Evolutionary conservation across 2,329 filamentous ascomycete genomes (phyloP).

Genomic region (Arthrobotrys sphaeroides): DNA sequence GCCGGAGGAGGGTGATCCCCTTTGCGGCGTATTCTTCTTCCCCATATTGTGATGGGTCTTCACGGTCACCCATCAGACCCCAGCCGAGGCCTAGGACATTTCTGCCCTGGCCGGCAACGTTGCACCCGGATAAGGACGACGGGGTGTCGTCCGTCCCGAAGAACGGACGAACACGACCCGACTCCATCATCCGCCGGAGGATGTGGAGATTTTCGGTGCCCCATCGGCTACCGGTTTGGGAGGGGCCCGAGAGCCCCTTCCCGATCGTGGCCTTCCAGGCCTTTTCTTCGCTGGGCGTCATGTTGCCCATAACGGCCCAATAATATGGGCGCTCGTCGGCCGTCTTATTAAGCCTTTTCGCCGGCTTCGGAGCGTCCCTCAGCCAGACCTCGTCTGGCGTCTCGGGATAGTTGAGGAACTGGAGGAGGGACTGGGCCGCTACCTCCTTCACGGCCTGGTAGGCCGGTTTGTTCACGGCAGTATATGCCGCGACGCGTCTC

Average conservation of each 20-base stretch:
- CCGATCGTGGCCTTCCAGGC: constrained; percentile 4
- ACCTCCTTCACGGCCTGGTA: neutral
- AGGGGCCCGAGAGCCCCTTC: neutral
- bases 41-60: constrained; percentile 12
- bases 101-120: neutral
- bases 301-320: neutral
- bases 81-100: neutral
- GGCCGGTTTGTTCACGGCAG: neutral
- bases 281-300: neutral
- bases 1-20: constrained; percentile 9
- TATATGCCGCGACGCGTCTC: neutral
- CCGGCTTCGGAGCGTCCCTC: neutral
- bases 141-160: neutral
- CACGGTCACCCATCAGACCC: constrained; percentile 16
- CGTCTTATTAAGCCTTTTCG: neutral
- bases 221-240: constrained; percentile 1
- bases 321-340: neutral
- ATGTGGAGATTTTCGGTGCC: neutral
- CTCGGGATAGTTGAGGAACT: neutral
- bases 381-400: neutral
- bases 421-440: neutral
- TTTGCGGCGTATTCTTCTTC: neutral
- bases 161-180: neutral
- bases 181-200: neutral
- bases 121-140: neutral